Conservation (phyloP, 257 asterid genomes). For the Nicotiana undulata region DNA sequence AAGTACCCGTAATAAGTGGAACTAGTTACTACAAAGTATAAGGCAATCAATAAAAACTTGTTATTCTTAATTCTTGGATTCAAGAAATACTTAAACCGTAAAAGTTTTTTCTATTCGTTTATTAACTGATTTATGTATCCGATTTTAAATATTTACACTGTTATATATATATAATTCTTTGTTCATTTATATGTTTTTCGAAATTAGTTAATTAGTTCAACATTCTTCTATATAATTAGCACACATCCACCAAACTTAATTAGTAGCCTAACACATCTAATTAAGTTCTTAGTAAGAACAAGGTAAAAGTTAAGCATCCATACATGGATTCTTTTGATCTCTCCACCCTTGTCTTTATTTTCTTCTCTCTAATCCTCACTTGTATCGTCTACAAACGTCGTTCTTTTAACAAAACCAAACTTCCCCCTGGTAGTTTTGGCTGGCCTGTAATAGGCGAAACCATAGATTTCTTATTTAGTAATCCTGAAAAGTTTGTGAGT, state of each 20-base stretch:
- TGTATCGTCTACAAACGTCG: conserved; percentile 2
- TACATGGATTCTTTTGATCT: conserved; percentile 29
- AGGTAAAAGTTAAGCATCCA: neutral
- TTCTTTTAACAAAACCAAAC: conserved; percentile 7
- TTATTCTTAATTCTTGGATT: too few relatives aligned
- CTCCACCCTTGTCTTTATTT: neutral
- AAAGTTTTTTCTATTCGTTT: too few relatives aligned
- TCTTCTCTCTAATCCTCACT: conserved; percentile 8
- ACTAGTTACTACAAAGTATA: too few relatives aligned
- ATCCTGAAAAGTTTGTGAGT: conserved; percentile 55
- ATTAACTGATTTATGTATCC: too few relatives aligned
- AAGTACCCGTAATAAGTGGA: too few relatives aligned
- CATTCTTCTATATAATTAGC: neutral
- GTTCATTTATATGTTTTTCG: neutral
- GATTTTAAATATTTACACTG: too few relatives aligned
- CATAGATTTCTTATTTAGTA: conserved; percentile 40
- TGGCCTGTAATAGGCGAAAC: conserved; percentile 65
- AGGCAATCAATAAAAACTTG: too few relatives aligned
- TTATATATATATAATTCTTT: neutral
- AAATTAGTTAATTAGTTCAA: neutral
- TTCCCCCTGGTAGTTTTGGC: conserved; percentile 75
- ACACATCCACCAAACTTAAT: neutral
- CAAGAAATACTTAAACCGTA: too few relatives aligned
- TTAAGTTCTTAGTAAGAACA: neutral
- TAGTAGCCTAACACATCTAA: neutral